Conservation (phyloP, 768 basidiomycete species). For the Candolleomyces efflorescens region DNA sequence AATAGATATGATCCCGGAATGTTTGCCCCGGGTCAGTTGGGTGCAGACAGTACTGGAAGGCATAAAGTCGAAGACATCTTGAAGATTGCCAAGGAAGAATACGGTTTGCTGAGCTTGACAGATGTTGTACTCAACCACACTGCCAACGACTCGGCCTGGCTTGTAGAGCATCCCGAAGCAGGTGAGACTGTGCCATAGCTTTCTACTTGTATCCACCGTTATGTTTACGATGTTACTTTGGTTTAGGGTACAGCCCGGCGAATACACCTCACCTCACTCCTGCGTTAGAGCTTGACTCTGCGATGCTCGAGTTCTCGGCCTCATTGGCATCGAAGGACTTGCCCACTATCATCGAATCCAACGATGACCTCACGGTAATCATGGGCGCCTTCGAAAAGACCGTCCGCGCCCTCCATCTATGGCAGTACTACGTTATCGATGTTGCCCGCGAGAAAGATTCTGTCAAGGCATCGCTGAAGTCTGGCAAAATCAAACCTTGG, state of each 20-base stretch:
- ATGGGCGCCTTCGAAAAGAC: conserved; percentile 57
- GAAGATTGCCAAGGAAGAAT: conserved; percentile 72
- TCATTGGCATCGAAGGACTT: conserved; percentile 62
- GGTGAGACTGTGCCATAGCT: conserved; percentile 42
- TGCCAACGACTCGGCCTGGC: conserved; percentile 90
- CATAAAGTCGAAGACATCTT: conserved; percentile 61
- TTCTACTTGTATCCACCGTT: background rate
- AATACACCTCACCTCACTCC: conserved; percentile 91
- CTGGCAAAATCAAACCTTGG: conserved; percentile 52
- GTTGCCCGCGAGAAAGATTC: conserved; percentile 55
- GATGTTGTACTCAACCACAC: conserved; percentile 99
- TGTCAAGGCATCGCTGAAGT: conserved; percentile 51
- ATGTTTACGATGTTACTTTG: background rate
- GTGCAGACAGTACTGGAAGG: conserved; percentile 45
- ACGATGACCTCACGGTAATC: conserved; percentile 65
- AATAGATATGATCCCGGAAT: conserved; percentile 74
- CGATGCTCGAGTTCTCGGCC: conserved; percentile 76
- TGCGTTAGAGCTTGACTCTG: conserved; percentile 89
- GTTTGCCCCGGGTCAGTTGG: conserved; percentile 36
- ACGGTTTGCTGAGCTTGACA: conserved; percentile 83
- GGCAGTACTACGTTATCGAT: conserved; percentile 95
- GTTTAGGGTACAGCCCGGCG: conserved; percentile 77
- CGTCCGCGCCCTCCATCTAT: conserved; percentile 67
- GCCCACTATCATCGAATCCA: conserved; percentile 62
- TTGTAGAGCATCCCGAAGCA: conserved; percentile 92